These are phyloP conservation scores for Sophora flavescens DNA, from an alignment of 306 rosid genomes.

Conservation along the genomic window DNA sequence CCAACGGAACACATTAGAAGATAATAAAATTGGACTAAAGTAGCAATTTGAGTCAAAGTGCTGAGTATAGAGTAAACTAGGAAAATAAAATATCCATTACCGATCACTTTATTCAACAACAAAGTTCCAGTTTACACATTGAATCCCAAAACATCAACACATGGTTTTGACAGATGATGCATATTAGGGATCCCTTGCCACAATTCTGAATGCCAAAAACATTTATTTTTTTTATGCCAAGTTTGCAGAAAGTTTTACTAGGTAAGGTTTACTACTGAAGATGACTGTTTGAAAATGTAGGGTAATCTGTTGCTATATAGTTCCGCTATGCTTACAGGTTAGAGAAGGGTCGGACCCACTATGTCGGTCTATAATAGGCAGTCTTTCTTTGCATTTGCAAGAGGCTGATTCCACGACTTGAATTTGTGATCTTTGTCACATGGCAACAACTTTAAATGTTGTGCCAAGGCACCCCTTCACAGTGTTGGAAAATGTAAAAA, in stretches of 20 bases:
- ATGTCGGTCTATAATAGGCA: too few species aligned
- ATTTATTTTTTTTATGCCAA: neutral
- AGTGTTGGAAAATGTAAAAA: neutral
- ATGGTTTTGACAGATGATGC: slow-evolving; percentile 5
- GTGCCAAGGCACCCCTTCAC: neutral
- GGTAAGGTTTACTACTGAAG: neutral
- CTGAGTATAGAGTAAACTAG: slow-evolving; percentile 10
- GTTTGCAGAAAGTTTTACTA: neutral
- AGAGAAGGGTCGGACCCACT: too few species aligned
- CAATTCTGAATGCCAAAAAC: slow-evolving; percentile 23
- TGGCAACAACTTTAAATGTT: too few species aligned
- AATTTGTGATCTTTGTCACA: too few species aligned
- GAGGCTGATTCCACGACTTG: too few species aligned
- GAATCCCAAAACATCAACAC: slow-evolving; percentile 4
- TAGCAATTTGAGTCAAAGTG: neutral
- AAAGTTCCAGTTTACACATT: neutral
- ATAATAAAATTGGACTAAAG: slow-evolving; percentile 36
- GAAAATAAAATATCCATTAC: neutral
- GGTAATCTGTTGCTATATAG: too few species aligned
- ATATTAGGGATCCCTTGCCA: slow-evolving; percentile 27
- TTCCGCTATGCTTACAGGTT: too few species aligned
- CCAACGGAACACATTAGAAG: slow-evolving; percentile 38
- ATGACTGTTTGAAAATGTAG: neutral
- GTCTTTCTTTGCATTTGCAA: too few species aligned
- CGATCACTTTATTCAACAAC: slow-evolving; percentile 27